phyloP scores from a whole-genome alignment of 2,329 filamentous ascomycete genomes.

The Sporothrix brasiliensis region DNA sequence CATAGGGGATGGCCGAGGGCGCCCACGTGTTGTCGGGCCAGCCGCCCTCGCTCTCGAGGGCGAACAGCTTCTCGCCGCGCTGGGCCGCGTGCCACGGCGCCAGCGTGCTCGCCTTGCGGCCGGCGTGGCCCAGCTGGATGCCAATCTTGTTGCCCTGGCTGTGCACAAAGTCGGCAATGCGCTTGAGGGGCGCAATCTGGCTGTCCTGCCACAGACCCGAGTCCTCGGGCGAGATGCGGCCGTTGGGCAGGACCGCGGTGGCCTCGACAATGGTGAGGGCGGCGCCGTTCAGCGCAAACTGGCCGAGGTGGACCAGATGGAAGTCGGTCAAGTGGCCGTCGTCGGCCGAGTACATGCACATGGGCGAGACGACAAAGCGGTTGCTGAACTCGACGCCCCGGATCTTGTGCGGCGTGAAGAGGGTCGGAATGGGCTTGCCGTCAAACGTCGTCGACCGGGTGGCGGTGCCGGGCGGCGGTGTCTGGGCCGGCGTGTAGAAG shows the following conservation, averaged over 20 bases:
- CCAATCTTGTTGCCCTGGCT: constrained; percentile 74
- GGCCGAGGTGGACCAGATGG: constrained; percentile 80
- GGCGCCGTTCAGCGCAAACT: constrained; percentile 74
- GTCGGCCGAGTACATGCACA: constrained; percentile 63
- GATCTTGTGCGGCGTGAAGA: constrained; percentile 61
- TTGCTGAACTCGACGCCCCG: constrained; percentile 58
- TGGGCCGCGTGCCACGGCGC: constrained; percentile 64
- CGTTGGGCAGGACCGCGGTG: constrained; percentile 72
- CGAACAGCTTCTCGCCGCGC: constrained; percentile 54
- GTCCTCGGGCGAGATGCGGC: constrained; percentile 81
- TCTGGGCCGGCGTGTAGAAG: constrained; percentile 59
- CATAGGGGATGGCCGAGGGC: constrained; percentile 60
- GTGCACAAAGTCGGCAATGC: constrained; percentile 77
- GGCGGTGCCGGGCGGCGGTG: constrained; percentile 55
- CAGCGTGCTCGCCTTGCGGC: constrained; percentile 65
- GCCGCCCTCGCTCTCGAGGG: constrained; percentile 55
- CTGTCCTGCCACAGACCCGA: constrained; percentile 80
- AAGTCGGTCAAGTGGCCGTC: constrained; percentile 74
- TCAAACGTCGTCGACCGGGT: constrained; percentile 35
- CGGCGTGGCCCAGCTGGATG: constrained; percentile 82
- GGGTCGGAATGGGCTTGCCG: constrained; percentile 47
- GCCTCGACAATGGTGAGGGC: constrained; percentile 77
- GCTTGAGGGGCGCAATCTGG: constrained; percentile 72
- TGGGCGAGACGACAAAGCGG: constrained; percentile 62
- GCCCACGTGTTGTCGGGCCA: constrained; percentile 61